Percentiles rank a stretch among this genome's conserved stretches.
Evolutionary conservation across 2,329 filamentous ascomycete species (phyloP).

Genomic region (Dothiorella sarmentorum): DNA sequence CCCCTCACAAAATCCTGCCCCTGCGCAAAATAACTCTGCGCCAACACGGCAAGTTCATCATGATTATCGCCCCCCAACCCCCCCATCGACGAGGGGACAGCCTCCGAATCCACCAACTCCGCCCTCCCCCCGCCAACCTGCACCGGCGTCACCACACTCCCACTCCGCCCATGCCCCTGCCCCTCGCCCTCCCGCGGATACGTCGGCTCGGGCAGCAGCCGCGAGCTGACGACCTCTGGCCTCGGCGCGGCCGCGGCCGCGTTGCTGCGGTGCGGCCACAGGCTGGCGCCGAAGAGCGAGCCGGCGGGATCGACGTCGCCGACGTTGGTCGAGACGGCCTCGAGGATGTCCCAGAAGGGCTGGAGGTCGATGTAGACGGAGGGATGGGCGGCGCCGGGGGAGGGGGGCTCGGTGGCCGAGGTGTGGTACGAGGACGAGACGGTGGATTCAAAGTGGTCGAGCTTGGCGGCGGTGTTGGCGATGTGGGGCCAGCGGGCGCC

Average conservation of each 20-base stretch:
- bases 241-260: slow-evolving; percentile 33
- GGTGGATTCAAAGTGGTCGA: slow-evolving; percentile 43
- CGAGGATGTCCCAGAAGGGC: slow-evolving; percentile 49
- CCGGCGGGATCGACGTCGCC: background rate
- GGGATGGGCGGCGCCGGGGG: slow-evolving; percentile 33
- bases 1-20: slow-evolving; percentile 42
- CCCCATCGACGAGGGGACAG: slow-evolving; percentile 18
- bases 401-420: slow-evolving; percentile 16
- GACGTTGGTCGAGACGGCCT: slow-evolving; percentile 45
- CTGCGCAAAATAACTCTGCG: slow-evolving; percentile 48
- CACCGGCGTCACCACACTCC: slow-evolving; percentile 7
- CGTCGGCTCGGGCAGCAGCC: slow-evolving; percentile 9
- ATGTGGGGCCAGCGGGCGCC: slow-evolving; percentile 45
- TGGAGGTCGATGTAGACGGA: slow-evolving; percentile 42
- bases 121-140: slow-evolving; percentile 11
- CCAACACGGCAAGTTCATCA: slow-evolving; percentile 46
- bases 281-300: slow-evolving; percentile 42
- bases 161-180: background rate
- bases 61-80: slow-evolving; percentile 32
- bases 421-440: slow-evolving; percentile 44
- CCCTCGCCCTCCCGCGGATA: background rate
- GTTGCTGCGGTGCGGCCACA: slow-evolving; percentile 30
- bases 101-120: slow-evolving; percentile 16
- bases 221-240: slow-evolving; percentile 25
- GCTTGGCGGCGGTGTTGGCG: slow-evolving; percentile 40